Conservation (phyloP, 345 rosid genomes). For the Dipteronia sinensis region DNA sequence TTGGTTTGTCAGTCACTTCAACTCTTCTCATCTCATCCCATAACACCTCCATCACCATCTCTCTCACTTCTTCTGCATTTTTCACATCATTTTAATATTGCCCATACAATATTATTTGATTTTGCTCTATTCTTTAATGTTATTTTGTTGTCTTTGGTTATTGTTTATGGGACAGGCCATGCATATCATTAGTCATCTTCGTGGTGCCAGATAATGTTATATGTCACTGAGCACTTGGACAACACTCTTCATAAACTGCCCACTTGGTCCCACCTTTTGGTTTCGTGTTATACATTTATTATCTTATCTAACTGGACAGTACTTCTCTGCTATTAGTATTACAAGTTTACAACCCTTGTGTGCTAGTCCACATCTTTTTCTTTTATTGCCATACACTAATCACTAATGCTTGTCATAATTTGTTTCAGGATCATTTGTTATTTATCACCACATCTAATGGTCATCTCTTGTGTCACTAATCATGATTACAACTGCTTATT, state of each 20-base stretch:
- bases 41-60: background rate
- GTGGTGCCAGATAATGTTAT: slow-evolving; percentile 5
- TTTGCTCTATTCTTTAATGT: background rate
- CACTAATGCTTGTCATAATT: too few relatives aligned
- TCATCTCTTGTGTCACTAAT: too few relatives aligned
- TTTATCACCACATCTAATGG: too few relatives aligned
- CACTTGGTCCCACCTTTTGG: slow-evolving; percentile 9
- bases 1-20: background rate
- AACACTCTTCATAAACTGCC: slow-evolving; percentile 4
- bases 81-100: background rate
- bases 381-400: too few relatives aligned
- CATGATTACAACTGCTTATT: too few relatives aligned
- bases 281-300: background rate
- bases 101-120: background rate
- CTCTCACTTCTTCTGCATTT: background rate
- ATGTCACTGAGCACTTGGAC: slow-evolving; percentile 13
- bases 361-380: background rate
- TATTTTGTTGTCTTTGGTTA: background rate
- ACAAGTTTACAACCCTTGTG: background rate
- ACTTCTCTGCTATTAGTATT: background rate
- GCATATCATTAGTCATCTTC: slow-evolving; percentile 18
- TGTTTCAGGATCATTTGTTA: too few relatives aligned
- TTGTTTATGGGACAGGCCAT: slow-evolving; percentile 8
- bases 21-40: background rate
- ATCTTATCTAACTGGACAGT: background rate